A percentile compares a stretch with the other conserved stretches of the same genome.
These are phyloP conservation scores for Drechslerella coelobrocha DNA, from an alignment of 2,329 filamentous ascomycete genomes.

Conservation along the genomic window DNA sequence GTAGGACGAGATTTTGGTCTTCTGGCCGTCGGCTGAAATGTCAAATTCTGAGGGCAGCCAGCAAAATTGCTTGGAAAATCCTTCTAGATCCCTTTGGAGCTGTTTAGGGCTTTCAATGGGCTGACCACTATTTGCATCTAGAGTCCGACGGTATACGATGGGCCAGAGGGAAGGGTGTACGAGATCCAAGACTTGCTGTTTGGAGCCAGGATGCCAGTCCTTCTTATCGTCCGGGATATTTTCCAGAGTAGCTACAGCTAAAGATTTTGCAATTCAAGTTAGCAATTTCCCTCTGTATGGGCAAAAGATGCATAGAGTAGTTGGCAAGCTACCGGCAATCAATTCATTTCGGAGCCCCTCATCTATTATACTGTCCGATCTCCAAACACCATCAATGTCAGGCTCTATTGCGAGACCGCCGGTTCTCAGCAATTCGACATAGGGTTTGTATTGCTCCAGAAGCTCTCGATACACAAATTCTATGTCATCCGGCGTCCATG, in stretches of 20 bases:
- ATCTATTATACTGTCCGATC: slow-evolving; percentile 24
- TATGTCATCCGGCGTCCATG: slow-evolving; percentile 26
- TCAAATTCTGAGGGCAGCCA: slow-evolving; percentile 49
- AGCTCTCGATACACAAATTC: slow-evolving; percentile 25
- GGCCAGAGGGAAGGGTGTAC: slow-evolving; percentile 71
- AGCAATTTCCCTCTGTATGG: no score
- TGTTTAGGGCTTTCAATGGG: slow-evolving; percentile 5
- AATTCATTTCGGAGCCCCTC: slow-evolving; percentile 27
- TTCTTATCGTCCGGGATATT: slow-evolving; percentile 62
- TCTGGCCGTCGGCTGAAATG: slow-evolving; percentile 29
- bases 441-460: slow-evolving; percentile 29
- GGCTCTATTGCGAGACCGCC: slow-evolving; percentile 26
- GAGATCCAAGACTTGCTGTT: slow-evolving; percentile 67
- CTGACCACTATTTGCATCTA: slow-evolving; percentile 7
- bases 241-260: slow-evolving; percentile 62
- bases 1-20: slow-evolving; percentile 40
- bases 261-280: background rate
- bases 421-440: slow-evolving; percentile 16
- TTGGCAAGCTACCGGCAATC: slow-evolving; percentile 24
- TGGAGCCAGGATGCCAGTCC: slow-evolving; percentile 69
- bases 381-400: slow-evolving; percentile 49
- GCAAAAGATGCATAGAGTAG: no score
- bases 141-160: slow-evolving; percentile 62
- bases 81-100: slow-evolving; percentile 6
- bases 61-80: slow-evolving; percentile 34